Base-by-base conservation (phyloP, 805 yeast species). In the Candida qinlingensis region DNA sequence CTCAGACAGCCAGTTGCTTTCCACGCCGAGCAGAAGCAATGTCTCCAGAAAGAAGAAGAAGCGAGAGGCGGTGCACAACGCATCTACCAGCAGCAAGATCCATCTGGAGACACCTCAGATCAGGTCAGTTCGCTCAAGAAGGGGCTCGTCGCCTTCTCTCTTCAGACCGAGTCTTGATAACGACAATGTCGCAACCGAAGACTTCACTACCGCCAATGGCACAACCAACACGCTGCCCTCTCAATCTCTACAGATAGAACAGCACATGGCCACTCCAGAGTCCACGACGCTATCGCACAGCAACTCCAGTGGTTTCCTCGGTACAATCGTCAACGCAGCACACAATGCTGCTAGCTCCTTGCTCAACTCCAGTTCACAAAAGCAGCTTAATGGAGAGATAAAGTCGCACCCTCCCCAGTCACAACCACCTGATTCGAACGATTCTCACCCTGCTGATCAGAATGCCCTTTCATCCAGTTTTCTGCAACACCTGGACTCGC, bases 311-410 rank as follows among this genome's bases (percentile, higher is more conserved):
- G 76, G 79, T 4, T 52, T 76, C 9, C 55, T 77, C 4, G 67
- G 75, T 1, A 60, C 78, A 0, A 53, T 77, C 9, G 51, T 76
- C 35, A 65, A 70, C 26, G 75, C 76, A 5, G 73, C 74, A 6
- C 37, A 44, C 37, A 64, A 70, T 27, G 75, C 76, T 3, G 73
- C 74, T 7, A 19, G 44, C 4, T 39, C 46, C 2, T 26, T 43
- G 19, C 46, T 39, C 5, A 11, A 41, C 6, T 26, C 38, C 4
- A 11, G 42, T 5, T 30, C 42, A 3, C 45, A 39, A 6, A 44
- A 44, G 26, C 27, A 29, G 28, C 29, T n/a, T 7, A 31, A 36
- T 26, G 33, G 39, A 12, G 42, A 39, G 12, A n/a, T 48, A 26
- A 48, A 45, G 37, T 45, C 51, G 5, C 51, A 48, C 39, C 51